Conservation (phyloP, 1,284 basidiomycete genomes). For the Wolfiporia cocos region DNA sequence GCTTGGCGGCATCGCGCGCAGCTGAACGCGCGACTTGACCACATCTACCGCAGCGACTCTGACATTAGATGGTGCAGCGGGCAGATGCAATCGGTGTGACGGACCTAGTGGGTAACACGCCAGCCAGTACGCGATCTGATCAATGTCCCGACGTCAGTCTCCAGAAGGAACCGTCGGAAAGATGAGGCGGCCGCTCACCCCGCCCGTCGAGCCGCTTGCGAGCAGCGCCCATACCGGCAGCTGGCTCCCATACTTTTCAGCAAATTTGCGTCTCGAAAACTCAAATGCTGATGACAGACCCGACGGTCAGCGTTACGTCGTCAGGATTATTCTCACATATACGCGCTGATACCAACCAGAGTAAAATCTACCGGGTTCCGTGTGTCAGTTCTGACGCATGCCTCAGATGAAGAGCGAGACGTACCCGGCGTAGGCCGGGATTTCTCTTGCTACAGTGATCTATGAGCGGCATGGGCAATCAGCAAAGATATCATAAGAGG, state of each 20-base stretch:
- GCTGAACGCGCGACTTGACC: conserved; percentile 86
- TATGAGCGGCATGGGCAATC: too few species aligned
- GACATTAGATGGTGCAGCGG: background rate
- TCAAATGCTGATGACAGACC: conserved; percentile 63
- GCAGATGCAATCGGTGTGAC: conserved; percentile 10
- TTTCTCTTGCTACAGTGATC: conserved; percentile 91
- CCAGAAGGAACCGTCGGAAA: background rate
- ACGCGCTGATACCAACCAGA: conserved; percentile 39
- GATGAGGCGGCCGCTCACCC: conserved; percentile 44
- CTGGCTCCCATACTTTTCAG: conserved; percentile 50
- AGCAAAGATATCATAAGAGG: too few species aligned
- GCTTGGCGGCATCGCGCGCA: conserved; percentile 70
- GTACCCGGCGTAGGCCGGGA: conserved; percentile 91
- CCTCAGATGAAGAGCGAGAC: conserved; percentile 22
- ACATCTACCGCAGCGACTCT: conserved; percentile 53
- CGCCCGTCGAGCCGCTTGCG: conserved; percentile 83
- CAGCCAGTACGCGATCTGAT: conserved; percentile 87
- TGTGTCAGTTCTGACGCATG: too few species aligned
- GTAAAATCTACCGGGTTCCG: conserved; percentile 74
- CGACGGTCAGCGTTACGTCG: background rate
- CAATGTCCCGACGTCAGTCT: too few species aligned
- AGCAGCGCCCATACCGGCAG: conserved; percentile 89
- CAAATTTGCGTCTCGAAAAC: conserved; percentile 78
- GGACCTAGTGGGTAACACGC: conserved; percentile 88
- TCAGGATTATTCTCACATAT: background rate